These are phyloP conservation scores for Apiospora pterosperma DNA, from an alignment of 2,329 filamentous ascomycete species.

Conservation along the genomic window DNA sequence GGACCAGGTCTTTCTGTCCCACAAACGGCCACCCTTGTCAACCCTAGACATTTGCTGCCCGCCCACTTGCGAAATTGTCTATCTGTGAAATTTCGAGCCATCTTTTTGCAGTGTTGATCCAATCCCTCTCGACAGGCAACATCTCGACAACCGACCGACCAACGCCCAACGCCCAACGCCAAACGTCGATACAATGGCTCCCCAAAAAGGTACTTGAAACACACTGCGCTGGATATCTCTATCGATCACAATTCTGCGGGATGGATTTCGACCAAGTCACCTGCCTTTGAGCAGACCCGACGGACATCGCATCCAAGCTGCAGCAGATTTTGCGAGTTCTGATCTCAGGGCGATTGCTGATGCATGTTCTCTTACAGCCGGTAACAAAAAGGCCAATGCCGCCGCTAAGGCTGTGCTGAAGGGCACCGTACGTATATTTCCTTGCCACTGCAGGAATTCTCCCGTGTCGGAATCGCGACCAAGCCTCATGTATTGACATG, in stretches of 20 bases:
- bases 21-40: neutral
- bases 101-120: neutral
- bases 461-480: neutral
- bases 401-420: constrained; percentile 95
- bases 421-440: constrained; percentile 68
- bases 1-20: neutral
- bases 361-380: constrained; percentile 51
- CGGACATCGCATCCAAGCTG: constrained; percentile 55
- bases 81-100: constrained; percentile 1
- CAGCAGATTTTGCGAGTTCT: constrained; percentile 77
- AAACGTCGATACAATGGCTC: constrained; percentile 27
- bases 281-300: constrained; percentile 17
- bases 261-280: constrained; percentile 10
- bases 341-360: constrained; percentile 66
- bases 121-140: constrained; percentile 2
- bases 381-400: constrained; percentile 82
- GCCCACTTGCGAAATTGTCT: constrained; percentile 3
- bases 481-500: neutral
- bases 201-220: constrained; percentile 45
- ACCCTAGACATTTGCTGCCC: neutral
- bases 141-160: constrained; percentile 5
- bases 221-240: neutral
- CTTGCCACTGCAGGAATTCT: neutral
- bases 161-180: constrained; percentile 7
- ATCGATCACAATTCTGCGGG: constrained; percentile 2